Base-by-base conservation (phyloP, 2,329 filamentous ascomycete species). In the Ceratocystiopsis minuta region DNA sequence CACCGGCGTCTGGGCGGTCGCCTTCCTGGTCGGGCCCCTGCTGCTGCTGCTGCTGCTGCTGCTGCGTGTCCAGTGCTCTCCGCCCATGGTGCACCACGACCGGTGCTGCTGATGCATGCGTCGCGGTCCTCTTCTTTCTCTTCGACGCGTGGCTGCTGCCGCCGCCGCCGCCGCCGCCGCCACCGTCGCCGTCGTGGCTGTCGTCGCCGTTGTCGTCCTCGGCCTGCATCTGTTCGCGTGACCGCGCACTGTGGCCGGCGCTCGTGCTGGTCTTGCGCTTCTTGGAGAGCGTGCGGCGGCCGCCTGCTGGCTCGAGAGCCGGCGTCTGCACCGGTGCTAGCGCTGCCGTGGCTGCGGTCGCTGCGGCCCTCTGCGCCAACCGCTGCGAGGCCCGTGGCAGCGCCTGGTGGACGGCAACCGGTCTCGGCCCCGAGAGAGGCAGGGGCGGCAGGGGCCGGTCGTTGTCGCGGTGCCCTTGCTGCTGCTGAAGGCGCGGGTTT, bases 351-450 rank as follows among this genome's bases (percentile, higher is more conserved):
- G 34, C 3, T 11, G 31, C 15, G 6, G 20, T 6, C 28, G 39
- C 15, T 7, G 24, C 4, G 2, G 35, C 33, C 6, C 12, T 10
- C 36, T 16, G 14, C 36, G 14, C 24, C 28, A 9, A 6, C 31
- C 17, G 2, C 6, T 14, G 11, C 31, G 42, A 39, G 32, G 40
- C 14, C 28, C 42, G 45, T 14, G 40, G 45, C 16, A 14, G 32
- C 11, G 38, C n/a, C 32, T 45, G 45, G 41, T 43, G 45, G 13
- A 45, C 39, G 16, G 39, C 17, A 16, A 42, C 43, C 13, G 38
- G 28, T 28, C 24, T 28, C 24, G 24, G 24, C 24, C 24, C 24
- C 6, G 24, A 6, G 11, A 28, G 24, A 28, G 24, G 24, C 24
- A 28, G 24, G 24, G 24, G 7, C 4, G 24, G 24, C 24, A 28